Evolutionary conservation across 2,329 filamentous ascomycete genomes (phyloP), one percentile per base, ranked within the genome.

Genomic region (Penicillium sp.): DNA sequence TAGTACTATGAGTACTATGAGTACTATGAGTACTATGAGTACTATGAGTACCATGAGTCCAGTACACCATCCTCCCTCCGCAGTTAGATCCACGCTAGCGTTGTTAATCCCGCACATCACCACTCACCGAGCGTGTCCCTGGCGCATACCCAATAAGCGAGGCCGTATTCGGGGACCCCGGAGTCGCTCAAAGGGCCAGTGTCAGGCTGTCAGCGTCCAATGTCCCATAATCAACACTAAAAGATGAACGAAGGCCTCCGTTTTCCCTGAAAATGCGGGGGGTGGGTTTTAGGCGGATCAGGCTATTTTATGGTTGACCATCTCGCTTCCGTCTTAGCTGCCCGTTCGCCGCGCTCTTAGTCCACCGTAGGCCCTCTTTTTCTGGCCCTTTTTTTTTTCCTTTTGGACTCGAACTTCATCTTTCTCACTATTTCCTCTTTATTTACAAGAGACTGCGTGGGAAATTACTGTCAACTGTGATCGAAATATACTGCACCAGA

Each of bases 181-280:
- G 47, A 60, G 40, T 64, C 30, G 19, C 42, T 19, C 8, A 2
- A 19, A 42, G 38, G 19, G 10, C 19, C 19, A 44, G 40, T 22
- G 51, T 54, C 51, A 45, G 53, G n/a, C n/a, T n/a, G n/a, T n/a
- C n/a, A 33, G 53, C 35, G 53, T 26, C 6, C 24, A 50, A n/a
- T 15, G 35, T 37, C 35, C 35, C 35, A 37, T 44, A 54, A 38
- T 28, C 4, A 19, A 17, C 30, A 45, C 22, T 13, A 54, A 30
- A 42, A 35, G 40, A 45, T 9, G 24, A 45, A 30, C 38, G 3
- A 35, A 24, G 28, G 53, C 12, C 10, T 24, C 33, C 9, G 38
- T 44, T 28, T 51, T 59, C 60, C 57, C 33, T 56, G 12, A 35
- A 64, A 68, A 68, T 69, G 68, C 68, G 68, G 68, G 67, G 67